These are phyloP conservation scores for Alternaria brassicae DNA, from an alignment of 2,329 filamentous ascomycete genomes.

Conservation along the genomic window DNA sequence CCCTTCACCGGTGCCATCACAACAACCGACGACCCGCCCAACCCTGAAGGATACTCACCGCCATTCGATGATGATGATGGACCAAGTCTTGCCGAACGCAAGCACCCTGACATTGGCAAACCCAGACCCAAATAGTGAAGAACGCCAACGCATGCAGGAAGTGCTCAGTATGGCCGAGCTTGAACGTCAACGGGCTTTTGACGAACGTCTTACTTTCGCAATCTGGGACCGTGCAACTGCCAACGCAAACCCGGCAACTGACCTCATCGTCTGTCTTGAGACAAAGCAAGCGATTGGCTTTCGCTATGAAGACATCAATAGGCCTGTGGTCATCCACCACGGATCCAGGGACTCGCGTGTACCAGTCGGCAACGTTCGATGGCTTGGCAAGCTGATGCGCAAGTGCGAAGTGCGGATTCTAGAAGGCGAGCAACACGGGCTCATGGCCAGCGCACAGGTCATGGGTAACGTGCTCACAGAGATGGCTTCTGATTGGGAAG, in stretches of 20 bases:
- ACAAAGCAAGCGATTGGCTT: conserved; percentile 91
- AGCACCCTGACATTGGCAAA: conserved; percentile 43
- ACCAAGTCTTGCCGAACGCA: conserved; percentile 54
- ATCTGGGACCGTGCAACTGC: conserved; percentile 95
- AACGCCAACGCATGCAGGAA: conserved; percentile 50
- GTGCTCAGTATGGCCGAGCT: conserved; percentile 70
- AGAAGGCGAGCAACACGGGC: conserved; percentile 88
- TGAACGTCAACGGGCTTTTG: conserved; percentile 78
- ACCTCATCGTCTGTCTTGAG: conserved; percentile 91
- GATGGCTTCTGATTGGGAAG: conserved; percentile 85
- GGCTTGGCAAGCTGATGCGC: conserved; percentile 93
- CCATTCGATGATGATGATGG: conserved; percentile 59
- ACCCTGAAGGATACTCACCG: conserved; percentile 47
- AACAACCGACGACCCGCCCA: conserved; percentile 20
- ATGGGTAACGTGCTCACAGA: conserved; percentile 96
- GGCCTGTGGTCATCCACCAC: conserved; percentile 91
- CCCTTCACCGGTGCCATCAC: conserved; percentile 24
- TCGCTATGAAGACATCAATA: conserved; percentile 93
- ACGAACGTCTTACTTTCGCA: conserved; percentile 83
- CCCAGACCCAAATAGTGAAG: conserved; percentile 42
- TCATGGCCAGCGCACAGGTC: conserved; percentile 92
- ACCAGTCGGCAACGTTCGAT: conserved; percentile 91
- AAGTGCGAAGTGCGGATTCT: conserved; percentile 90
- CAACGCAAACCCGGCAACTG: conserved; percentile 91
- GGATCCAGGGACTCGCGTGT: conserved; percentile 89